These are phyloP conservation scores for Plasmodium gonderi DNA, from an alignment of 169 alveolate genomes.

Conservation along the genomic window DNA sequence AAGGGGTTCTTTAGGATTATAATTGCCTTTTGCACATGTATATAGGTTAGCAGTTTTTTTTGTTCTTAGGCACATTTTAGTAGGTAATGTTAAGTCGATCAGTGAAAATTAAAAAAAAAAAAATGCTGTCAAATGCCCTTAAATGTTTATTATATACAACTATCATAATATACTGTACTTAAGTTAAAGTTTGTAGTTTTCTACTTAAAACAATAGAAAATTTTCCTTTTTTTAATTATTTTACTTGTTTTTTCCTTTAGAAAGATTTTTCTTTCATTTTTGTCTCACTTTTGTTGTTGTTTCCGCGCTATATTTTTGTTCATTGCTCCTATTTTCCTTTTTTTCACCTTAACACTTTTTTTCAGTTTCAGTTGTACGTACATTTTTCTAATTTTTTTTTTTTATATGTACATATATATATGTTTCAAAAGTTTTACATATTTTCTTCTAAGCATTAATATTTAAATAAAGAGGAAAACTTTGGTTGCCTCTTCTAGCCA, in stretches of 20 bases:
- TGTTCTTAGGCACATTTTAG: background rate
- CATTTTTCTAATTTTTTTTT: slow-evolving; percentile 2
- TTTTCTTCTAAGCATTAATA: background rate
- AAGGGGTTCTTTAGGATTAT: background rate
- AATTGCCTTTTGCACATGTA: background rate
- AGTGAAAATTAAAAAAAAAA: background rate
- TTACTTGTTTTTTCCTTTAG: background rate
- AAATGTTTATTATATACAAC: background rate
- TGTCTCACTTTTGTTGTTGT: background rate
- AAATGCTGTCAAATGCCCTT: background rate
- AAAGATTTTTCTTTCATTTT: background rate
- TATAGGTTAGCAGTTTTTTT: background rate
- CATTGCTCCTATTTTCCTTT: background rate
- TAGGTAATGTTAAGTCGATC: background rate
- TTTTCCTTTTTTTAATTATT: background rate
- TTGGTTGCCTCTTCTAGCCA: background rate
- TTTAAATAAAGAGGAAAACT: background rate
- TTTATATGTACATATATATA: too few species aligned
- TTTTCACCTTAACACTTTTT: background rate
- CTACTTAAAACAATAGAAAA: background rate
- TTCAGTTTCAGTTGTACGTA: background rate
- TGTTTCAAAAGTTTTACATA: background rate
- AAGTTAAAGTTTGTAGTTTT: background rate
- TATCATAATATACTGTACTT: background rate
- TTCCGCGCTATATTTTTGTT: background rate